A percentile compares a stretch with the other conserved stretches of the same genome.
These are phyloP conservation scores for Syncephalastrum racemosum DNA, from an alignment of 371 early-diverging fungal genomes.

Conservation along the genomic window DNA sequence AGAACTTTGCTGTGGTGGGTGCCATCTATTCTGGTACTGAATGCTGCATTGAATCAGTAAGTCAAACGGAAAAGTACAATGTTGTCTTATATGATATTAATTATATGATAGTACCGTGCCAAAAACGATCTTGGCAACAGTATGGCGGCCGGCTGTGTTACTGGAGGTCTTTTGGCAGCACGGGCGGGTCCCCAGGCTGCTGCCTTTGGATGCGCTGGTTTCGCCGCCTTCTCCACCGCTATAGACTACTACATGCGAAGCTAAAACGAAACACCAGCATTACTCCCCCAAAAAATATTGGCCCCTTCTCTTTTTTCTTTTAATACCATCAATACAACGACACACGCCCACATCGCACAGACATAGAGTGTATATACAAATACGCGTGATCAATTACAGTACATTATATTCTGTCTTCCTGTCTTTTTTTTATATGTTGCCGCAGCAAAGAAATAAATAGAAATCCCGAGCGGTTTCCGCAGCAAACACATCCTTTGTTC, in stretches of 20 bases:
- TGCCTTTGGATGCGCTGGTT: conserved; percentile 86
- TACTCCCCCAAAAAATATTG: no score
- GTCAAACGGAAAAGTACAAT: conserved; percentile 11
- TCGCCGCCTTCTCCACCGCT: conserved; percentile 94
- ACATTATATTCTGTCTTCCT: neutral
- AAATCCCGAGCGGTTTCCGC: neutral
- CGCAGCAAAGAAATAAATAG: neutral
- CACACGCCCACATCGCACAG: no score
- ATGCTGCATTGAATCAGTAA: conserved; percentile 91
- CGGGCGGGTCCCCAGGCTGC: conserved; percentile 79
- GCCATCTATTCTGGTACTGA: conserved; percentile 91
- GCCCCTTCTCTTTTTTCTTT: no score
- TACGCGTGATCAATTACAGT: no score
- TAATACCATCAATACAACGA: no score
- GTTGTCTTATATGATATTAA: neutral
- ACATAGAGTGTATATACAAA: no score
- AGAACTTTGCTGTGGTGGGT: conserved; percentile 92
- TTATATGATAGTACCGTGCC: conserved; percentile 77
- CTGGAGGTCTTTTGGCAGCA: conserved; percentile 88
- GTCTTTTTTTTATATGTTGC: neutral
- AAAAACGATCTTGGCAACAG: conserved; percentile 93
- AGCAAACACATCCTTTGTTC: conserved; percentile 3
- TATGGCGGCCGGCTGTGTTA: conserved; percentile 88
- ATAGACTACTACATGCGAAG: conserved; percentile 57
- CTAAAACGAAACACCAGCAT: neutral